A percentile compares a stretch with the other conserved stretches of the same genome.
These are phyloP conservation scores for Hyaloraphidium curvatum DNA, from an alignment of 192 early-diverging fungal genomes.

Conservation along the genomic window DNA sequence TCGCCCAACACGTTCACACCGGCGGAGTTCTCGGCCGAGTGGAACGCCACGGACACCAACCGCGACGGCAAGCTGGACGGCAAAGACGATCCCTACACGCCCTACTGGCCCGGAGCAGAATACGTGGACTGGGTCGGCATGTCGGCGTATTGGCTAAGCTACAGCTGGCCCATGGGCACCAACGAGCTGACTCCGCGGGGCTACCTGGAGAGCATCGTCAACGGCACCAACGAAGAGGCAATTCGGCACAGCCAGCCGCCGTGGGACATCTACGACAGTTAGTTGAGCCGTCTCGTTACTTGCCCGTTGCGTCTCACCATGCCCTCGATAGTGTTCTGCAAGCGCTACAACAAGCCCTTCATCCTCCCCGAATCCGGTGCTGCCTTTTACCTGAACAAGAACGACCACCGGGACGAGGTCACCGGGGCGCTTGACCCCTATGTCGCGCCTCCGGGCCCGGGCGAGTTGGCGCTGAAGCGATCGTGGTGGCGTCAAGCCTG, in stretches of 20 bases:
- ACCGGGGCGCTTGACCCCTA: too few relatives aligned
- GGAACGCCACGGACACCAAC: constrained; percentile 23
- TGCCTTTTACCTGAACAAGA: neutral
- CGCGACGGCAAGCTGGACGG: constrained; percentile 14
- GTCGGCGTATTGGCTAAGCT: too few relatives aligned
- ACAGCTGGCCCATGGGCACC: too few relatives aligned
- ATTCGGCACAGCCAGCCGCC: neutral
- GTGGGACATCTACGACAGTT: neutral
- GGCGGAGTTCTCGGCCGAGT: neutral
- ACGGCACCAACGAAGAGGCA: too few relatives aligned
- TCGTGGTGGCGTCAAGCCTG: neutral
- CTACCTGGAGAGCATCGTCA: too few relatives aligned
- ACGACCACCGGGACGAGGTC: too few relatives aligned
- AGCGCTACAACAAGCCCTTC: neutral
- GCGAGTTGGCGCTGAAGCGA: neutral
- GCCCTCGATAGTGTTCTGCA: too few relatives aligned
- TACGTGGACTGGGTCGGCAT: constrained; percentile 22
- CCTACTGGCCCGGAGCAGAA: constrained; percentile 27
- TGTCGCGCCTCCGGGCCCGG: too few relatives aligned
- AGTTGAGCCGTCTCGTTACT: too few relatives aligned
- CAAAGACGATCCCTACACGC: constrained; percentile 22
- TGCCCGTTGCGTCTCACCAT: too few relatives aligned
- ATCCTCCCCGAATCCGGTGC: constrained; percentile 1
- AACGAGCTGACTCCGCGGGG: too few relatives aligned
- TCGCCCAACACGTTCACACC: neutral